phyloP scores from a whole-genome alignment of 2,329 filamentous ascomycete species.

The Ophiosphaerella herpotricha region DNA sequence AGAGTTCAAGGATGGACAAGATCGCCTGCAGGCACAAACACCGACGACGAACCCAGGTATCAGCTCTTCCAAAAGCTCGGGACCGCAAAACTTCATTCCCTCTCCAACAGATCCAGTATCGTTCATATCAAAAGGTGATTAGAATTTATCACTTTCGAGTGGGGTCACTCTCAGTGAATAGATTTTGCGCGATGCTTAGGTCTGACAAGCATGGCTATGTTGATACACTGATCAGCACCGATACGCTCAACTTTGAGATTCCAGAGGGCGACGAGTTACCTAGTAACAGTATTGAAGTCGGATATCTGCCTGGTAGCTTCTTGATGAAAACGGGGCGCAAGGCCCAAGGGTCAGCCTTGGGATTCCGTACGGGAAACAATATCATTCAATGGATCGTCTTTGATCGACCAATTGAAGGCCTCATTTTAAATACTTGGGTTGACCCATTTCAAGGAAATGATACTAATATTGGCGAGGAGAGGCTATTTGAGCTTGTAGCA shows the following conservation, averaged over 20 bases:
- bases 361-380: slow-evolving; percentile 14
- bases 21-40: too few species aligned
- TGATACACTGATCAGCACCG: slow-evolving; percentile 10
- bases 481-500: slow-evolving; percentile 28
- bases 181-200: slow-evolving; percentile 6
- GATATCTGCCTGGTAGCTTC: slow-evolving; percentile 22
- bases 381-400: slow-evolving; percentile 32
- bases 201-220: slow-evolving; percentile 14
- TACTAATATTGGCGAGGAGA: background rate
- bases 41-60: too few species aligned
- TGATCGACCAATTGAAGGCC: slow-evolving; percentile 2
- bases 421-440: slow-evolving; percentile 5
- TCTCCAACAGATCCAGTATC: slow-evolving; percentile 14
- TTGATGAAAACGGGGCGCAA: background rate
- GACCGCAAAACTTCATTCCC: too few species aligned
- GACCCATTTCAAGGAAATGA: background rate
- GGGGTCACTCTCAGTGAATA: slow-evolving; percentile 4
- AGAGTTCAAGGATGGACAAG: too few species aligned
- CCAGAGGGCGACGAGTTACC: slow-evolving; percentile 23
- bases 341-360: slow-evolving; percentile 24
- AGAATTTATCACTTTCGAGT: slow-evolving; percentile 26
- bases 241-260: slow-evolving; percentile 5
- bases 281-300: slow-evolving; percentile 19
- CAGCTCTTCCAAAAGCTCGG: too few species aligned
- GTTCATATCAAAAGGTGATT: slow-evolving; percentile 19